A percentile compares a stretch with the other conserved stretches of the same genome.
Evolutionary conservation across 306 rosid genomes (phyloP).

Genomic region (Senna siamea): DNA sequence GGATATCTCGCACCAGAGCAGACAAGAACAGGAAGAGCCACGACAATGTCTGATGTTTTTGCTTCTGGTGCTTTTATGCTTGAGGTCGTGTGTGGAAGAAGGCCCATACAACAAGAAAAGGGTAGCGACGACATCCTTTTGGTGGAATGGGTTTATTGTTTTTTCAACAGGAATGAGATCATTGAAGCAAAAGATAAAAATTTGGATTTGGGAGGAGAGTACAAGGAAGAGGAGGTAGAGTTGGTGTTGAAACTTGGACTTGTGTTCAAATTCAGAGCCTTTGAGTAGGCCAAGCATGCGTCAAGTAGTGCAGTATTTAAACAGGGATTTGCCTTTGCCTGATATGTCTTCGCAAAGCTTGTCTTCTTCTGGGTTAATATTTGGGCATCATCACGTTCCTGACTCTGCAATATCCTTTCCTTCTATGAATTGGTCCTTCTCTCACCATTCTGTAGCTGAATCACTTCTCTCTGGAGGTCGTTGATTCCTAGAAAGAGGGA

Average conservation of each 20-base stretch:
- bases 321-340: slow-evolving; percentile 1
- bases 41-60: slow-evolving; percentile 59
- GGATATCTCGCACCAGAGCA: slow-evolving; percentile 80
- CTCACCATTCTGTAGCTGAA: slow-evolving; percentile 40
- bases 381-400: background rate
- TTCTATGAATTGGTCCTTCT: slow-evolving; percentile 33
- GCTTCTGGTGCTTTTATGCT: slow-evolving; percentile 68
- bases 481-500: slow-evolving; percentile 11
- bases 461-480: slow-evolving; percentile 59
- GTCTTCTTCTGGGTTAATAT: background rate
- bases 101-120: slow-evolving; percentile 49
- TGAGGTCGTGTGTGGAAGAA: slow-evolving; percentile 72
- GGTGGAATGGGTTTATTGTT: slow-evolving; percentile 56
- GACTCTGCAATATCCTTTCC: slow-evolving; percentile 44
- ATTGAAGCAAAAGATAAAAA: slow-evolving; percentile 45
- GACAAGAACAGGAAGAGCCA: slow-evolving; percentile 62
- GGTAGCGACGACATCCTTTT: slow-evolving; percentile 39
- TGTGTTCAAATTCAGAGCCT: background rate
- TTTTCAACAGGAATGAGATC: slow-evolving; percentile 49
- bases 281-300: background rate
- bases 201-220: background rate
- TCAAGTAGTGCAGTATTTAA: slow-evolving; percentile 3
- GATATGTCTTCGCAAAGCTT: background rate
- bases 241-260: background rate
- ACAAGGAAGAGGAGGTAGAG: background rate